These are phyloP conservation scores for Paramecium caudatum DNA, from an alignment of 73 alveolate species.

Conservation along the genomic window DNA sequence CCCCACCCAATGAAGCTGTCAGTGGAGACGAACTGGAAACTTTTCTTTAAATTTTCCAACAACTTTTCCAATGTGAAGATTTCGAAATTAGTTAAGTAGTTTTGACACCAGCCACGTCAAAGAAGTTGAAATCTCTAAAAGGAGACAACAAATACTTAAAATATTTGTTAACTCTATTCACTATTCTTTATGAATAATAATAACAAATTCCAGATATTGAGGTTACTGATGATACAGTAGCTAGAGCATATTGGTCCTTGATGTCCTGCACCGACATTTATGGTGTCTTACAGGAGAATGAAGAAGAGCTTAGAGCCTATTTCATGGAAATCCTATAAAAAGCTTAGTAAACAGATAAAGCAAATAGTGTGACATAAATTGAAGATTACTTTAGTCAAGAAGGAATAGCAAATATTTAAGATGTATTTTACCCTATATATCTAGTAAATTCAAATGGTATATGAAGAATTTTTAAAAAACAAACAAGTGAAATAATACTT, in stretches of 20 bases:
- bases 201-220: neutral
- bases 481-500: neutral
- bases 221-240: conserved; percentile 14
- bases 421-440: neutral
- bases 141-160: neutral
- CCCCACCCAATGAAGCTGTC: neutral
- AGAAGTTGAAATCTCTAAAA: neutral
- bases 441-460: neutral
- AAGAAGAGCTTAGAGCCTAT: neutral
- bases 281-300: neutral
- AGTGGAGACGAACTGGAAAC: neutral
- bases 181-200: neutral
- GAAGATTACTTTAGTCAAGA: neutral
- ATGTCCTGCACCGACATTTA: neutral
- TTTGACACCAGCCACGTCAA: neutral
- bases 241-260: conserved; percentile 43
- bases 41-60: neutral
- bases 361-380: neutral
- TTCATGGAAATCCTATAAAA: neutral
- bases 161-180: conserved; percentile 9
- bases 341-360: neutral
- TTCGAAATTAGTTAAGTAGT: neutral
- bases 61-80: neutral
- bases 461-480: neutral
- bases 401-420: neutral